These are phyloP conservation scores for Candida broadrunensis DNA, from an alignment of 805 yeast species.

Conservation along the genomic window DNA sequence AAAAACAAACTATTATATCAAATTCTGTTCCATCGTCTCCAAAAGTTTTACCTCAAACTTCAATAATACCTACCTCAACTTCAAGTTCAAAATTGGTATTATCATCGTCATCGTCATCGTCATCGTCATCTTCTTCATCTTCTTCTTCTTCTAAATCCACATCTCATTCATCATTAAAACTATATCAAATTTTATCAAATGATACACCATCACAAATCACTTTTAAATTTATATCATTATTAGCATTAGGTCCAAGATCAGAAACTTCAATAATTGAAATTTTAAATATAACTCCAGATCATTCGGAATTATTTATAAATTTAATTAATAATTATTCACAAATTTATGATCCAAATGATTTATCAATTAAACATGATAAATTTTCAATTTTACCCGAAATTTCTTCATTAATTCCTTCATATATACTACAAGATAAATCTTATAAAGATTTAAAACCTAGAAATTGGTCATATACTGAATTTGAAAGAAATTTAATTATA, in stretches of 20 bases:
- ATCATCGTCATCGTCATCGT: too few relatives aligned
- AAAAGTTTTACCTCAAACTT: too few relatives aligned
- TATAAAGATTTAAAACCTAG: constrained; percentile 40
- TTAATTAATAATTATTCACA: constrained; percentile 27
- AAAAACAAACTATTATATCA: not conserved
- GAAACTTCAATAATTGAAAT: constrained; percentile 20
- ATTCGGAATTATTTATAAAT: constrained; percentile 7
- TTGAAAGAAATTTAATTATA: constrained; percentile 29
- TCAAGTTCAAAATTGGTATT: too few relatives aligned
- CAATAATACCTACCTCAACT: too few relatives aligned
- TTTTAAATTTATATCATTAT: constrained; percentile 36
- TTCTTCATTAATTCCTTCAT: constrained; percentile 4
- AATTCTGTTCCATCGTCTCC: too few relatives aligned
- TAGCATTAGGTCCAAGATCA: constrained; percentile 49
- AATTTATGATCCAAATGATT: constrained; percentile 26
- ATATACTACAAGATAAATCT: constrained; percentile 37
- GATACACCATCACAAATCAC: constrained; percentile 5
- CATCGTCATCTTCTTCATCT: not conserved
- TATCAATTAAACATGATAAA: constrained; percentile 28
- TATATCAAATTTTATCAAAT: constrained; percentile 1
- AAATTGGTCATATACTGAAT: constrained; percentile 31
- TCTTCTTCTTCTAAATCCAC: too few relatives aligned
- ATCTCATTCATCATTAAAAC: not conserved
- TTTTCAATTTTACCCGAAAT: constrained; percentile 6
- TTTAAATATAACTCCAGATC: constrained; percentile 7